phyloP scores from a whole-genome alignment of 768 basidiomycete species.

The Tricholoma sp. region DNA sequence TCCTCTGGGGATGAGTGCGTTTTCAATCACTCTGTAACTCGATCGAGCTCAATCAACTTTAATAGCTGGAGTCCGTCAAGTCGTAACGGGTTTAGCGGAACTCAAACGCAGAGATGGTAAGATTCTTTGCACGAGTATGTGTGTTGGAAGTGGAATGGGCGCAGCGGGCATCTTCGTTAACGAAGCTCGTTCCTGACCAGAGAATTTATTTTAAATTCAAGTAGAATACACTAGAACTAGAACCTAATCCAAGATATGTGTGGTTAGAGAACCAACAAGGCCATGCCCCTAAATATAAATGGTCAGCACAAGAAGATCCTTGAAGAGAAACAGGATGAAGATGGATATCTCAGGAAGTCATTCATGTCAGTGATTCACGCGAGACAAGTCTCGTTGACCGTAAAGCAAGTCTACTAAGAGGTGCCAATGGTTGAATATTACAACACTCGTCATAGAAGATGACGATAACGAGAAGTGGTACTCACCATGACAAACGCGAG shows the following conservation, averaged over 20 bases:
- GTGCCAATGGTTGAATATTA: constrained; percentile 73
- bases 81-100: constrained; percentile 84
- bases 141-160: constrained; percentile 85
- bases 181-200: constrained; percentile 33
- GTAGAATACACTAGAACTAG: too few relatives aligned
- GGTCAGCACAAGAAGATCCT: neutral
- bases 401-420: constrained; percentile 83
- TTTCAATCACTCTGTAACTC: neutral
- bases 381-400: constrained; percentile 25
- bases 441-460: constrained; percentile 79
- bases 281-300: neutral
- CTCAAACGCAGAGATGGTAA: constrained; percentile 62
- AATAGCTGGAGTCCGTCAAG: constrained; percentile 78
- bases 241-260: neutral
- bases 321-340: constrained; percentile 20
- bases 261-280: neutral
- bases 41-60: constrained; percentile 10
- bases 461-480: constrained; percentile 4
- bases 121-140: constrained; percentile 76
- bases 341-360: constrained; percentile 71
- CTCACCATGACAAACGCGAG: constrained; percentile 1
- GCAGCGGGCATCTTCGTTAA: constrained; percentile 79
- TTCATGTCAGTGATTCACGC: constrained; percentile 75
- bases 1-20: constrained; percentile 76
- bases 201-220: neutral